Conservation (phyloP, 2,329 filamentous ascomycete species). For the Periconia macrospinosa region DNA sequence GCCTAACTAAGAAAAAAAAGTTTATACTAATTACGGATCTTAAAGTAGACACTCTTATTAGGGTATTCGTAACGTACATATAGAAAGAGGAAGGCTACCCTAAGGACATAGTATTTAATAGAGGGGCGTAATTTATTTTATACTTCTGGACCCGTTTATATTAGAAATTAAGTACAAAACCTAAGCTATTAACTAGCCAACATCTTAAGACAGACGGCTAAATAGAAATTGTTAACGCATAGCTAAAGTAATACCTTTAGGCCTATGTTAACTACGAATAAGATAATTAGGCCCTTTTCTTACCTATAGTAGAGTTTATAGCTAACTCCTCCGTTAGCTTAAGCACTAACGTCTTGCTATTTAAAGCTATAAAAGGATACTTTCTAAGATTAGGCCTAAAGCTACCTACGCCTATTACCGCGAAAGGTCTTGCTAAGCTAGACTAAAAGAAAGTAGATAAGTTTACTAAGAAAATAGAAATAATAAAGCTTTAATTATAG, state of each 20-base stretch:
- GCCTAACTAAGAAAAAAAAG: no score
- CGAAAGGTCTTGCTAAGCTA: not conserved
- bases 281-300: not conserved
- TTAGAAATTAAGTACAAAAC: not conserved
- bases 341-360: not conserved
- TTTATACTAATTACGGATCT: no score
- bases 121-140: not conserved
- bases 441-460: not conserved
- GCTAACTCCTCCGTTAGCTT: not conserved
- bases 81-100: not conserved
- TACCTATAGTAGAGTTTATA: not conserved
- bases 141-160: not conserved
- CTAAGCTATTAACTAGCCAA: not conserved
- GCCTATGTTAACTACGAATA: not conserved
- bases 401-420: not conserved
- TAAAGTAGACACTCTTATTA: not conserved
- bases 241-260: not conserved
- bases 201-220: slow-evolving; percentile 3
- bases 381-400: not conserved
- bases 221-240: not conserved
- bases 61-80: not conserved
- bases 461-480: not conserved
- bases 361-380: not conserved
- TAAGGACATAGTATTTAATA: not conserved
- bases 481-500: not conserved